A percentile compares a stretch with the other conserved stretches of the same genome.
Evolutionary conservation across 2,329 filamentous ascomycete genomes (phyloP).

Genomic region (Botrytis deweyae): DNA sequence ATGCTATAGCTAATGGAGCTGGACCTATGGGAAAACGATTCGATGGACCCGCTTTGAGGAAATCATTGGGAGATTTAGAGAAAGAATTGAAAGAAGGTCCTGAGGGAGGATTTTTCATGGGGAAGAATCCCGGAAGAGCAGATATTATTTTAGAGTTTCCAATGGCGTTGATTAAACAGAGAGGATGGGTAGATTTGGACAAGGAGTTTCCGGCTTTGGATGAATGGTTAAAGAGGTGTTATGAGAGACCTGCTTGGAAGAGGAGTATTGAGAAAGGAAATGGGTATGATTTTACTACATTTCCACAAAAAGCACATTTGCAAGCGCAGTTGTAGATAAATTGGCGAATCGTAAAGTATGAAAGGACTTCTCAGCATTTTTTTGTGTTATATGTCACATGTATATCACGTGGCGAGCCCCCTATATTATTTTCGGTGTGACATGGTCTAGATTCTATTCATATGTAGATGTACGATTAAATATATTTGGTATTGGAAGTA

Average conservation of each 20-base stretch:
- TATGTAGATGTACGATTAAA: neutral
- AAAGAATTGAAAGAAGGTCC: constrained; percentile 30
- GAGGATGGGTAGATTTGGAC: constrained; percentile 36
- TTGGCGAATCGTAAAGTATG: neutral
- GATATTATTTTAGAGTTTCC: constrained; percentile 40
- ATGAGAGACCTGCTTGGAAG: constrained; percentile 35
- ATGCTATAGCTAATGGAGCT: constrained; percentile 18
- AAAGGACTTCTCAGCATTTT: neutral
- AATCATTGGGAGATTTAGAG: constrained; percentile 27
- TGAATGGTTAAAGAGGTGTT: constrained; percentile 38
- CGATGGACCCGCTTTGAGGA: constrained; percentile 26
- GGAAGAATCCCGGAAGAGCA: constrained; percentile 36
- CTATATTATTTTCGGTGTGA: neutral
- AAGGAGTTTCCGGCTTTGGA: constrained; percentile 38
- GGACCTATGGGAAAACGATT: constrained; percentile 17
- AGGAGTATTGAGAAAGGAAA: constrained; percentile 37
- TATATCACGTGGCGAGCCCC: neutral
- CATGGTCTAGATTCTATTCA: neutral
- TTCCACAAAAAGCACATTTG: constrained; percentile 19
- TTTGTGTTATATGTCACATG: neutral
- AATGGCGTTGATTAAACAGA: constrained; percentile 35
- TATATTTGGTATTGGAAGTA: neutral
- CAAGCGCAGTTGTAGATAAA: neutral
- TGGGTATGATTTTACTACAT: constrained; percentile 36
- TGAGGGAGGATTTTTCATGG: constrained; percentile 33